Base-by-base conservation (phyloP, 1,284 basidiomycete genomes). In the Ceratobasidium sp. region DNA sequence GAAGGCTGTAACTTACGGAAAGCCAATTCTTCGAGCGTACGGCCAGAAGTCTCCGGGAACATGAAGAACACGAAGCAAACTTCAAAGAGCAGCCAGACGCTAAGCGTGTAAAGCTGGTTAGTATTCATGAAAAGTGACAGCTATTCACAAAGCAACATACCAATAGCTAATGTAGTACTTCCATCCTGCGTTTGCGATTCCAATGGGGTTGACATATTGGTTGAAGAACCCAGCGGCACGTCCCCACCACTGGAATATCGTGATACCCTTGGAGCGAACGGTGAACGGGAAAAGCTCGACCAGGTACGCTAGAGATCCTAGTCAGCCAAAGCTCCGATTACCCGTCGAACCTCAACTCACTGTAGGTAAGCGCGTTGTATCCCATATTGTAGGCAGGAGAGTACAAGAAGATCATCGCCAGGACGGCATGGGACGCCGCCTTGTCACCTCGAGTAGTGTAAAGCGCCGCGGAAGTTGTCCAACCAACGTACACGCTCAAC, bases 151-250 rank as follows among this genome's bases (percentile, higher is more conserved):
- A 11, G 29, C 34, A 54, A 76, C 68, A 2, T 37, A 59, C 68
- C 74, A 76, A 69, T 79, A 80, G 64, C 76, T 74, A 37, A 78
- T 66, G 65, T 77, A 78, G 76, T 83, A 85, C 68, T 80, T 82
- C 83, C 82, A 81, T 82, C 84, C 86, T 66, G 88, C 86, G 64
- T 88, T 87, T 32, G 81, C 83, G 65, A 91, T 88, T 1, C 89
- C 90, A 69, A 90, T 87, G 0, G 88, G 88, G 81, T 89, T 89
- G 66, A 88, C 87, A 81, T 87, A 90, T 79, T 89, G 88, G 80
- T 90, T 90, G 83, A 89, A 88, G 80, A 87, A 88, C 4, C 87
- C 85, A 2, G 89, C 87, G 49, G 85, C 83, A 52, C 88, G 87
- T 62, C 87, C 84, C 82, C 84, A 86, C 82, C 84, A 86, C 78